Evolutionary conservation across 306 rosid species (phyloP).

Genomic region (Dryas alaskensis): DNA sequence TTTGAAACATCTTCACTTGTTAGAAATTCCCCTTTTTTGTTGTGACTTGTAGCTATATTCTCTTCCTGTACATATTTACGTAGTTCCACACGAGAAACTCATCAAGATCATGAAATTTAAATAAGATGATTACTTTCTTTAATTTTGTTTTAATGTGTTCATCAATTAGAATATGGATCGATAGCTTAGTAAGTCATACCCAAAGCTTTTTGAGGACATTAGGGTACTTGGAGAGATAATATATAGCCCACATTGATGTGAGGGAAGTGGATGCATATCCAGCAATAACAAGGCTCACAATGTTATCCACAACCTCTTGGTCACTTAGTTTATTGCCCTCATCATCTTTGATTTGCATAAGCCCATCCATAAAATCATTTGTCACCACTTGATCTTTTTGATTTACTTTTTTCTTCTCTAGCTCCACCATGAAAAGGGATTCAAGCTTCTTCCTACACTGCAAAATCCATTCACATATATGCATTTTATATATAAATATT

Average conservation of each 20-base stretch:
- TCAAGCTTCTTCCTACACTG: constrained; percentile 36
- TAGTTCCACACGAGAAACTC: neutral
- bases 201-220: constrained; percentile 32
- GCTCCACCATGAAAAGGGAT: constrained; percentile 28
- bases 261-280: constrained; percentile 34
- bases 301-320: constrained; percentile 41
- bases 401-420: constrained; percentile 29
- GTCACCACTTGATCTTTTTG: neutral
- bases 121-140: too few species aligned
- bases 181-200: constrained; percentile 1
- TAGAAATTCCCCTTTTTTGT: constrained; percentile 23
- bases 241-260: constrained; percentile 34
- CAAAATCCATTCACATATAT: neutral
- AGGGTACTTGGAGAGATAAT: constrained; percentile 36
- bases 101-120: neutral
- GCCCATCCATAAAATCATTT: constrained; percentile 39
- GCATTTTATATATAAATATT: too few species aligned
- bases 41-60: constrained; percentile 27
- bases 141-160: too few species aligned
- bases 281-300: constrained; percentile 28
- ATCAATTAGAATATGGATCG: too few species aligned
- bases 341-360: constrained; percentile 36
- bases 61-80: constrained; percentile 24
- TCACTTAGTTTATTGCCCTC: constrained; percentile 36
- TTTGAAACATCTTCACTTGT: constrained; percentile 32